A percentile compares a stretch with the other conserved stretches of the same genome.
phyloP scores from a whole-genome alignment of 2,329 filamentous ascomycete genomes.

The Pseudogymnoascus sp. region DNA sequence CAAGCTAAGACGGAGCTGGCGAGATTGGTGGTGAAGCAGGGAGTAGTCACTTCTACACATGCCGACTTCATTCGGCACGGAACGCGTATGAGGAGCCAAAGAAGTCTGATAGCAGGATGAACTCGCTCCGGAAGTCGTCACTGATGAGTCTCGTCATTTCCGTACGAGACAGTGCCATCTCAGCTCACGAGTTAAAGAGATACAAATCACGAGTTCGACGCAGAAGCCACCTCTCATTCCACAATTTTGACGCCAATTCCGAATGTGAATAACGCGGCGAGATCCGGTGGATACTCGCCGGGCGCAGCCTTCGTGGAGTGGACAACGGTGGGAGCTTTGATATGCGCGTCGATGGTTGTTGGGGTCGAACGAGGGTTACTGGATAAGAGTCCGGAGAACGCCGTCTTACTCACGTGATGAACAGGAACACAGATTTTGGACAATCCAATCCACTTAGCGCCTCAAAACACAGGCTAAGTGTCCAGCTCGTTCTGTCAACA shows the following conservation, averaged over 20 bases:
- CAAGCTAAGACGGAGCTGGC: constrained; percentile 2
- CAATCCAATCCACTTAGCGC: not conserved
- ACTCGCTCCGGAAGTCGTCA: not conserved
- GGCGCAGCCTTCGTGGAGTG: not conserved
- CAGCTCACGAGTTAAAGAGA: constrained; percentile 5
- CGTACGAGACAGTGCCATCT: not conserved
- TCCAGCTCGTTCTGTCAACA: not conserved
- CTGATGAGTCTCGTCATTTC: not conserved
- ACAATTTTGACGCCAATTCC: not conserved
- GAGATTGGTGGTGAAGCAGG: not conserved
- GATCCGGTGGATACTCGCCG: constrained; percentile 1
- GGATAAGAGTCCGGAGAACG: not conserved
- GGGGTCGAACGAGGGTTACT: not conserved
- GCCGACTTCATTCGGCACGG: not conserved
- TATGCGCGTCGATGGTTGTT: not conserved
- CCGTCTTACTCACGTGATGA: not conserved
- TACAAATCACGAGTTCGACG: not conserved
- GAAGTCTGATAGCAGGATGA: not conserved
- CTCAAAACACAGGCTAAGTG: not conserved
- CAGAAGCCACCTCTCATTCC: not conserved
- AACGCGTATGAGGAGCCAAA: not conserved
- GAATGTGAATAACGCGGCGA: not conserved
- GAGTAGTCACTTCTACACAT: not conserved
- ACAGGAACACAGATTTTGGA: not conserved
- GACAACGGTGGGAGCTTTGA: not conserved